Percentiles rank a stretch among this genome's conserved stretches.
phyloP scores from a whole-genome alignment of 495 filamentous ascomycete genomes.

The Penicillium paxilli region DNA sequence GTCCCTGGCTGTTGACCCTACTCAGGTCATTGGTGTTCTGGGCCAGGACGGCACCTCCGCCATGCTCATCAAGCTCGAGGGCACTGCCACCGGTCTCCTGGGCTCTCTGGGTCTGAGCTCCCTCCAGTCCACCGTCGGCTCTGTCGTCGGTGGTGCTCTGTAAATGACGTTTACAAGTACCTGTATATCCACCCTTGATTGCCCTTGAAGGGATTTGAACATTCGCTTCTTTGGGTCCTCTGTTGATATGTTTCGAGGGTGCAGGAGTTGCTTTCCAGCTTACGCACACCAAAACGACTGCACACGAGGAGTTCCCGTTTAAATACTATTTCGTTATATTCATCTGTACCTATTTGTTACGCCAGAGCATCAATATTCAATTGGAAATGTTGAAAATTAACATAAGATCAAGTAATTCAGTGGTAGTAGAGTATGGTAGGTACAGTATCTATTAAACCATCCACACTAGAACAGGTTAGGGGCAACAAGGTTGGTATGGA shows the following conservation, averaged over 20 bases:
- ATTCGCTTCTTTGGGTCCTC: constrained; percentile 24
- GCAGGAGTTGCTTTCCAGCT: constrained; percentile 9
- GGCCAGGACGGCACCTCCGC: constrained; percentile 15
- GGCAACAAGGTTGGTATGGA: no score
- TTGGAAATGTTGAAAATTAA: not conserved
- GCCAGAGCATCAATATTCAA: constrained; percentile 9
- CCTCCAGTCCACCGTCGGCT: constrained; percentile 16
- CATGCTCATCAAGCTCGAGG: constrained; percentile 23
- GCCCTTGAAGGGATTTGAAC: constrained; percentile 18
- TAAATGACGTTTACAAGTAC: constrained; percentile 16
- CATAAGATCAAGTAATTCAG: no score
- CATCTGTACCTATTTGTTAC: constrained; percentile 20
- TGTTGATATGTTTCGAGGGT: constrained; percentile 11
- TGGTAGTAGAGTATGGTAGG: no score
- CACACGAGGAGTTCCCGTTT: constrained; percentile 22
- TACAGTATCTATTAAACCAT: no score
- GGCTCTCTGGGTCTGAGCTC: constrained; percentile 21
- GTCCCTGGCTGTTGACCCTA: constrained; percentile 11
- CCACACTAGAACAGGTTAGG: no score
- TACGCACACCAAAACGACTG: constrained; percentile 15
- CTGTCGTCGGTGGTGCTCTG: constrained; percentile 12
- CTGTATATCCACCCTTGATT: not conserved
- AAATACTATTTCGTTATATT: constrained; percentile 10
- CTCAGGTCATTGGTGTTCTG: constrained; percentile 21
- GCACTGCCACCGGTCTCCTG: constrained; percentile 17